Conservation (phyloP, 495 filamentous ascomycete species). For the Xylaria cubensis region DNA sequence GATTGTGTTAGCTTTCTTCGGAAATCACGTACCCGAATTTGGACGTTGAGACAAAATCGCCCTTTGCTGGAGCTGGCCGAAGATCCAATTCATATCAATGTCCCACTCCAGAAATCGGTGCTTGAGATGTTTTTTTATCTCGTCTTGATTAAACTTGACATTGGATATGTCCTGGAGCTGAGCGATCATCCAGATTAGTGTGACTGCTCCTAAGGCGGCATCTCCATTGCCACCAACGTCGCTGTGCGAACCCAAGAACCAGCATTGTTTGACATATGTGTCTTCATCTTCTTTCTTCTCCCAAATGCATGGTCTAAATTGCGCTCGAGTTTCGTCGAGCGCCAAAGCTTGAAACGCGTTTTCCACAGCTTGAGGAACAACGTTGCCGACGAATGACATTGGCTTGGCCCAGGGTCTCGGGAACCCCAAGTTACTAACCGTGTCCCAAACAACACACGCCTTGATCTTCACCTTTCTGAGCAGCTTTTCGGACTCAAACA, state of each 20-base stretch:
- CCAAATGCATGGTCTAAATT: conserved; percentile 72
- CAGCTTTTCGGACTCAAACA: background rate
- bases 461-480: conserved; percentile 42
- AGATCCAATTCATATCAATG: background rate
- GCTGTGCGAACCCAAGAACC: conserved; percentile 67
- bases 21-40: background rate
- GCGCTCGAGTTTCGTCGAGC: conserved; percentile 68
- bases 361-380: conserved; percentile 49
- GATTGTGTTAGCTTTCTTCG: background rate
- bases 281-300: conserved; percentile 39
- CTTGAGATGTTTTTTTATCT: conserved; percentile 1
- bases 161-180: background rate
- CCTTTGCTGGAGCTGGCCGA: background rate
- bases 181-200: conserved; percentile 22
- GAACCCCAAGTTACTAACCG: conserved; percentile 46
- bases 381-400: conserved; percentile 44
- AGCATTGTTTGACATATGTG: conserved; percentile 60
- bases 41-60: background rate
- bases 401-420: conserved; percentile 37
- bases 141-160: background rate
- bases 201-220: conserved; percentile 18
- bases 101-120: background rate
- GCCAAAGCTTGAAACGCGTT: conserved; percentile 77
- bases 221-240: conserved; percentile 59
- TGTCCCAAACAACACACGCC: conserved; percentile 49